Percentiles rank a stretch among this genome's conserved stretches.
These are phyloP conservation scores for Hymenoscyphus occultus DNA, from an alignment of 2,329 filamentous ascomycete genomes.

Conservation along the genomic window DNA sequence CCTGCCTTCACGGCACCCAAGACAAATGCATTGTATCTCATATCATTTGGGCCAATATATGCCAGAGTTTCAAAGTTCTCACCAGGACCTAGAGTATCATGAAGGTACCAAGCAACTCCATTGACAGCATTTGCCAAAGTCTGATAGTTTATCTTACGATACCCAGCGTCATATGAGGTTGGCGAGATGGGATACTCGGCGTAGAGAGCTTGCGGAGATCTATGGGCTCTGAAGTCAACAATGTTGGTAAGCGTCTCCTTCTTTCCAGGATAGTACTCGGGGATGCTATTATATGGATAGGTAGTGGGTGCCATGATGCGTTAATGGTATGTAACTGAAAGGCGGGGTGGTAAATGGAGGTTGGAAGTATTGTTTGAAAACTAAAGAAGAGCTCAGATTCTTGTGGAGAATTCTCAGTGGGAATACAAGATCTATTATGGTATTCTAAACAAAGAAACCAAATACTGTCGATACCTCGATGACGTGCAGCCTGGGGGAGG, in stretches of 20 bases:
- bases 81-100: conserved; percentile 15
- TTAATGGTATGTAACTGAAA: too few species aligned
- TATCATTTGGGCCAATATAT: conserved; percentile 40
- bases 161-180: conserved; percentile 16
- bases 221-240: conserved; percentile 6
- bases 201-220: conserved; percentile 16
- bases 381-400: too few species aligned
- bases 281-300: not conserved
- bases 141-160: conserved; percentile 19
- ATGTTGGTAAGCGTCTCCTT: conserved; percentile 7
- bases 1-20: conserved; percentile 15
- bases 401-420: too few species aligned
- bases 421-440: too few species aligned
- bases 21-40: conserved; percentile 8
- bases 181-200: conserved; percentile 18
- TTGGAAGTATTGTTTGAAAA: not conserved
- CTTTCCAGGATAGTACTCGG: not conserved
- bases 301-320: conserved; percentile 1
- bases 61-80: conserved; percentile 41
- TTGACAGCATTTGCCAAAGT: conserved; percentile 27
- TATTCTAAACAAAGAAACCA: not conserved
- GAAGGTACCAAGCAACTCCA: conserved; percentile 25
- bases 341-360: too few species aligned
- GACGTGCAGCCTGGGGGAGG: not conserved
- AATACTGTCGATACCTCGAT: not conserved